phyloP scores from a whole-genome alignment of 140 eudicot genomes.

The Anethum foeniculum region DNA sequence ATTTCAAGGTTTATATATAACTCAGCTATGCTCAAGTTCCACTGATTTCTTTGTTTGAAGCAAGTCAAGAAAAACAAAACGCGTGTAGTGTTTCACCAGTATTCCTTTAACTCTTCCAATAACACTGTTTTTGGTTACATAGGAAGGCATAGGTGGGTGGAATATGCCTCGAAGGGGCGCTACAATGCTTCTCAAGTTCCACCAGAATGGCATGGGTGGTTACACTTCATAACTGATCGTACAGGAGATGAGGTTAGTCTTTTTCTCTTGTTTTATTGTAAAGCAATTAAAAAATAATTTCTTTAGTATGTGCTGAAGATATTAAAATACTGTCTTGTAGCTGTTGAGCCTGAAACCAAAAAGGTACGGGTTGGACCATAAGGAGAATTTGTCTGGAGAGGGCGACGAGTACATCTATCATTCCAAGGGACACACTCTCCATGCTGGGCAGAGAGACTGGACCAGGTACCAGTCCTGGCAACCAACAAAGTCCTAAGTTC shows the following conservation, averaged over 20 bases:
- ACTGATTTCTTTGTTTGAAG: neutral
- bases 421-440: conserved; percentile 84
- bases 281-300: neutral
- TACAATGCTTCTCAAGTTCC: conserved; percentile 99
- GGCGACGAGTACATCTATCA: conserved; percentile 90
- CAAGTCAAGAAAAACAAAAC: neutral
- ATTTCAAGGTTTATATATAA: neutral
- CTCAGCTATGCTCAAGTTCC: neutral
- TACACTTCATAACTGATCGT: conserved; percentile 81
- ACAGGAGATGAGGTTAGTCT: conserved; percentile 83
- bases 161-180: conserved; percentile 79
- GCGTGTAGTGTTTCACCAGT: neutral
- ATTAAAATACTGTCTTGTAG: conserved; percentile 25
- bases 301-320: neutral
- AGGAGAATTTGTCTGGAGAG: conserved; percentile 85
- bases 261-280: neutral
- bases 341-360: conserved; percentile 76
- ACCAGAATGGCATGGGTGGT: conserved; percentile 99
- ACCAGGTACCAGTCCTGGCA: conserved; percentile 86
- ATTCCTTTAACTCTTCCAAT: neutral
- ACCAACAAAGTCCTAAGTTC: conserved; percentile 36
- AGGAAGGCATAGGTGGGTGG: conserved; percentile 99
- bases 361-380: conserved; percentile 91
- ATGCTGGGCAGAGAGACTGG: conserved; percentile 98
- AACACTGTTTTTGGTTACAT: neutral